Evolutionary conservation across 768 basidiomycete species (phyloP), one percentile per base, ranked within the genome.

Genomic region (Cyclocybe cylindracea): DNA sequence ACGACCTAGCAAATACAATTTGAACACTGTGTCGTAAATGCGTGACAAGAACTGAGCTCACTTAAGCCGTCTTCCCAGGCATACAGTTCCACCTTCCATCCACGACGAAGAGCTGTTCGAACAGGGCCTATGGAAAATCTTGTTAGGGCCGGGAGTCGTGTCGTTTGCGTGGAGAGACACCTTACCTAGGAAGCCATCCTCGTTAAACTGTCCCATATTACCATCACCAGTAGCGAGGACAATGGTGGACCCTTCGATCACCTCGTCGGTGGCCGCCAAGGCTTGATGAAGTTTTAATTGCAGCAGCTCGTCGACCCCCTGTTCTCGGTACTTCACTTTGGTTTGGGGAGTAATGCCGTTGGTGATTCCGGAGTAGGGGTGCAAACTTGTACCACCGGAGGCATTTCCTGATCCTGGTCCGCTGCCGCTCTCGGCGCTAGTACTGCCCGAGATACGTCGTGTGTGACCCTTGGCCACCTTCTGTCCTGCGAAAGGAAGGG

Each of bases 181-280:
- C 64, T 31, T 54, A 69, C 71, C 93, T 19, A 94, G 66, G 72
- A 97, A 98, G 5, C 95, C 95, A 61, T 94, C 89, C 53, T 92
- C 89, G 67, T 86, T 95, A 66, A 96, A 97, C 65, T 96, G 89
- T 5, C 91, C 89, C 8, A 89, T 86, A 61, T 92, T 91, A 18
- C 93, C 94, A 67, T 98, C 95, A 4, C 95, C 95, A 0, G 95
- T 97, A 1, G 92, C 95, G 39, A 98, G 81, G 40, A 97, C 87
- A 59, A 97, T 89, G 14, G 91, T 93, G 10, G 85, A 81, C 2
- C 83, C 81, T 9, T 85, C 85, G 2, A 82, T 84, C 1, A 78
- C 75, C 11, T 74, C 72, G 55, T 91, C 88, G 6, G 80, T 78
- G 39, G 81, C 83, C 8, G 87, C 85, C 46, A 98, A 75, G 9